Base-by-base conservation (phyloP, 169 alveolate species). In the Cytauxzoon felis region DNA sequence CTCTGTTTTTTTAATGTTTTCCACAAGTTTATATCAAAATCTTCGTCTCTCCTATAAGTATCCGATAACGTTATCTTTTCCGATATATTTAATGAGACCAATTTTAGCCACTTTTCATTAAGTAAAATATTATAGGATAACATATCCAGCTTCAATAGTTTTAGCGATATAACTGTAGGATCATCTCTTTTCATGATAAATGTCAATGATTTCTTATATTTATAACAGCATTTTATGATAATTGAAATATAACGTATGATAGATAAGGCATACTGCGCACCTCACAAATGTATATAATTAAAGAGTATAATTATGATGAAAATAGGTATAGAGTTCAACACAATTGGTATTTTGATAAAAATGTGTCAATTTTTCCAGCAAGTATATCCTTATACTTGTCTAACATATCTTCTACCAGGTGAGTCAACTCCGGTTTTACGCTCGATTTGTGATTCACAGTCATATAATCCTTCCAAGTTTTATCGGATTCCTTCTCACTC, bases 401-500 rank as follows among this genome's bases (percentile, higher is more conserved):
- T 23, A 73, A 32, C 56, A 73, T 52, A 32, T 61, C 58, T 19
- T 50, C 29, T 24, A 51, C 36, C 11, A 73, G 71, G 29, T 73
- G 80, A 21, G 18, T 34, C 43, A 64, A 79, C 38, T 63, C 79
- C 6, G 78, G 61, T 50, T 73, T 73, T 1, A 64, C 8, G 19
- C 40, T 33, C 6, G 64, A 70, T 50, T 64, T 67, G 50, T 42
- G 67, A 34, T 27, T 21, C 33, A 41, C 73, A 11, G 56, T 60
- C 60, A 85, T 85, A 42, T 59, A 73, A 60, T 85, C 86, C 23
- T 27, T 68, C 84, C 85, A 85, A 0, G 87, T 80, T 75, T 85
- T 80, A 21, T 89, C 91, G 27, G 71, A 75, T 41, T 80, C 91
- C 61, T 64, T 52, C 8, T 70, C 91, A 45, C 91, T 85, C 0